A percentile compares a stretch with the other conserved stretches of the same genome.
Evolutionary conservation across 768 basidiomycete species (phyloP).

Genomic region (Leccinum uliginosum): DNA sequence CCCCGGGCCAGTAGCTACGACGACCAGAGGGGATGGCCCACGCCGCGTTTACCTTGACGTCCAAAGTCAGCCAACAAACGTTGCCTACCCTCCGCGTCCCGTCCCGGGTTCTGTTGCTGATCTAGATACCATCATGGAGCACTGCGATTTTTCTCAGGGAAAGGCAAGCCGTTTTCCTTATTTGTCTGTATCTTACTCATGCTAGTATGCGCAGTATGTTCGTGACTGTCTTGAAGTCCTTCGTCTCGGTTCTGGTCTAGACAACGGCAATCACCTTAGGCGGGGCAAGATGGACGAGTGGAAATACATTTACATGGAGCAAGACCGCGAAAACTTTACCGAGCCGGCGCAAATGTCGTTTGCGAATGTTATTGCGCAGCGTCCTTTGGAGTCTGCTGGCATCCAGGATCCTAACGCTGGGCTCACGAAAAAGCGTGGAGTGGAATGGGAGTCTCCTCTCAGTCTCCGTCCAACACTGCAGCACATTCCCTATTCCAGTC

Average conservation of each 20-base stretch:
- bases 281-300: conserved; percentile 76
- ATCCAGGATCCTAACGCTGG: conserved; percentile 49
- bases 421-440: conserved; percentile 54
- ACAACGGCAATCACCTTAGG: conserved; percentile 71
- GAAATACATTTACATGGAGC: conserved; percentile 86
- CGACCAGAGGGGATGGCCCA: conserved; percentile 71
- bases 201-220: conserved; percentile 62
- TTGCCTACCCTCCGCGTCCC: conserved; percentile 87
- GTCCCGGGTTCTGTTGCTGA: conserved; percentile 81
- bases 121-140: conserved; percentile 83
- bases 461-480: conserved; percentile 45
- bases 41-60: conserved; percentile 76
- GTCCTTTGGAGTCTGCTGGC: conserved; percentile 25
- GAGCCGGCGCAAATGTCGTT: conserved; percentile 31
- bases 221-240: conserved; percentile 95
- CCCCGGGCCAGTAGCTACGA: conserved; percentile 44
- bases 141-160: conserved; percentile 83
- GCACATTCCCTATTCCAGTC: conserved; percentile 55
- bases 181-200: conserved; percentile 7
- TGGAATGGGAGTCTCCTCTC: conserved; percentile 54
- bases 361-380: conserved; percentile 30
- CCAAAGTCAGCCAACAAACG: conserved; percentile 52
- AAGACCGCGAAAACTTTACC: conserved; percentile 37
- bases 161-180: conserved; percentile 44
- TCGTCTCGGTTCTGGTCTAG: conserved; percentile 84